A percentile compares a stretch with the other conserved stretches of the same genome.
These are phyloP conservation scores for Babesia ovis DNA, from an alignment of 169 alveolate genomes.

Conservation along the genomic window DNA sequence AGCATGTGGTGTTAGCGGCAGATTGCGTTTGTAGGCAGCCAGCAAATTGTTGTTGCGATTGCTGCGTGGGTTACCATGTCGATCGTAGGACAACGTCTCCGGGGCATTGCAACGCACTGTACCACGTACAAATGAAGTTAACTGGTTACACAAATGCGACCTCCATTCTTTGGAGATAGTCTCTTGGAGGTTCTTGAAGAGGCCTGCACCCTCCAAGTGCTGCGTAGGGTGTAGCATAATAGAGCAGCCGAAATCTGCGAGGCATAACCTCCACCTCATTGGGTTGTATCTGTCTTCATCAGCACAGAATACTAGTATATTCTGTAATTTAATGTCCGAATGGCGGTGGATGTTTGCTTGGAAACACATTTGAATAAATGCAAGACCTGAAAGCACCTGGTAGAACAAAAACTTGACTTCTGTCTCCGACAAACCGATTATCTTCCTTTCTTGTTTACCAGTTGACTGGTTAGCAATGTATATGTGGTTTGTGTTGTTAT, in stretches of 20 bases:
- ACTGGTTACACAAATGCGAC: conserved; percentile 34
- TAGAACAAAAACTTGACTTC: conserved; percentile 74
- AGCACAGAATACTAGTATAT: conserved; percentile 71
- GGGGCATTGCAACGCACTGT: conserved; percentile 66
- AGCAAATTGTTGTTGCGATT: conserved; percentile 44
- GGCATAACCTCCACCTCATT: conserved; percentile 71
- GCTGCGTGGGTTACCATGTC: conserved; percentile 52
- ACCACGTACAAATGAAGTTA: conserved; percentile 52
- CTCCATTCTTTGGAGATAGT: conserved; percentile 48
- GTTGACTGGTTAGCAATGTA: conserved; percentile 1
- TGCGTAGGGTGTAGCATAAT: conserved; percentile 61
- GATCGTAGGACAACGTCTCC: conserved; percentile 61
- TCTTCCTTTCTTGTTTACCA: conserved; percentile 43
- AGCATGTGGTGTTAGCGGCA: background rate
- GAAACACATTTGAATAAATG: conserved; percentile 75
- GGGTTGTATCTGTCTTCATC: conserved; percentile 69
- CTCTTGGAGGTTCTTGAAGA: conserved; percentile 23
- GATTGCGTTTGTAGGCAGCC: conserved; percentile 5
- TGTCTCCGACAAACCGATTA: conserved; percentile 69
- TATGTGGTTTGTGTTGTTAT: background rate
- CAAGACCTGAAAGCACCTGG: conserved; percentile 72
- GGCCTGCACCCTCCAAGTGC: conserved; percentile 36
- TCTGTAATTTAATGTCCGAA: conserved; percentile 74
- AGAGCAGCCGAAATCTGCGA: conserved; percentile 80
- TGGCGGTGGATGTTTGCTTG: conserved; percentile 77